These are phyloP conservation scores for Eucalyptus lansdowneana DNA, from an alignment of 345 rosid genomes.

Conservation along the genomic window DNA sequence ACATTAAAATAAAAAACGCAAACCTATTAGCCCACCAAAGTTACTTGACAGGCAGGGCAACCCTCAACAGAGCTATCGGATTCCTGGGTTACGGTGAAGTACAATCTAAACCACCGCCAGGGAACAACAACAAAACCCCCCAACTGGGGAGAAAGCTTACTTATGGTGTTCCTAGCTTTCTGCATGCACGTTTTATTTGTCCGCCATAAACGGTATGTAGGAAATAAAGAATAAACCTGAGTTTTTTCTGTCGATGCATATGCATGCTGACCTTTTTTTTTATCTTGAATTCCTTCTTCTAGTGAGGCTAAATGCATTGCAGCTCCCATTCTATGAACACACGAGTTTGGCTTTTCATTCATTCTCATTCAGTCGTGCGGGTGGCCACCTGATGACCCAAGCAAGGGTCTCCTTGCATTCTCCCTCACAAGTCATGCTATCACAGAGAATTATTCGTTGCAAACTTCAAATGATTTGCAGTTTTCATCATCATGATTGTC, in stretches of 20 bases:
- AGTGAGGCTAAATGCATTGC: not conserved
- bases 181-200: not conserved
- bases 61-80: too few relatives aligned
- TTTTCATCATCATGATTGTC: constrained; percentile 8
- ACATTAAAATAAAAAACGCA: too few relatives aligned
- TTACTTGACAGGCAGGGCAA: too few relatives aligned
- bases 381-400: not conserved
- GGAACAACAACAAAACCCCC: too few relatives aligned
- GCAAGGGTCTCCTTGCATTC: not conserved
- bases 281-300: not conserved
- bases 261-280: not conserved
- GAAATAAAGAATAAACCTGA: not conserved
- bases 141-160: not conserved
- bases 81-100: too few relatives aligned
- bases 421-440: not conserved
- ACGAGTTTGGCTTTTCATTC: not conserved
- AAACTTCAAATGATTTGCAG: not conserved
- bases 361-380: not conserved
- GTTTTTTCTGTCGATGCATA: not conserved
- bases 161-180: not conserved
- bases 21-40: too few relatives aligned
- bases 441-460: not conserved
- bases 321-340: not conserved
- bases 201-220: not conserved
- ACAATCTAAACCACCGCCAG: too few relatives aligned